Base-by-base conservation (phyloP, 805 yeast genomes). In the Zygotorulaspora sp. region DNA sequence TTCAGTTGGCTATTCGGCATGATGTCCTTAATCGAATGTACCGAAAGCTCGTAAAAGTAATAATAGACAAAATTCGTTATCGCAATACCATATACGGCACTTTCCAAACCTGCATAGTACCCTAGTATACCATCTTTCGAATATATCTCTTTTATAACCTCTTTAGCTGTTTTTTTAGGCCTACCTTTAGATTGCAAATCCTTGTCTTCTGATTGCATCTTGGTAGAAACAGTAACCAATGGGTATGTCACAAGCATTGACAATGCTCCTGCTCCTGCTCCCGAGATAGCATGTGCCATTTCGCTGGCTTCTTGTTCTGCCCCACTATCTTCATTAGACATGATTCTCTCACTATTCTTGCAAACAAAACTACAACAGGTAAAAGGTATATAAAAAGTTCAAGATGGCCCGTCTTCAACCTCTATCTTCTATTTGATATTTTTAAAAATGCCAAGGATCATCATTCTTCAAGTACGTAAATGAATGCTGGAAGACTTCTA, bases 221-320 rank as follows among this genome's bases (percentile, higher is more conserved):
- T 74, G 0, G 96, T 88, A 2, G 95, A 82, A 40, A 88, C 65
- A 1, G 95, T 83, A 43, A 86, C 87, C 50, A 89, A 67, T 1
- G 97, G 97, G 57, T 89, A 89, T 0, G 97, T 89, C 26, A 87
- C 78, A 0, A 81, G 74, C 81, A 87, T 83, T 2, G 95, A 76
- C 19, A 86, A 71, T 15, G 90, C 88, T 10, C 97, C 97, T 18
- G 96, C 95, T 5, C 89, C 81, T 23, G 96, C 95, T 8, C 97
- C 97, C 5, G 96, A 83, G 8, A 89, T 62, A n/a, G 96, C 96
- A 57, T 89, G 96, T 10, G 92, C 87, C 24, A 84, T 47, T 30
- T 47, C 55, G 20, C 44, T 50, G 7, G 38, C 49, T 16, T 47
- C 43, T 15, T 40, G 65, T 34, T 62, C 64, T 46, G 66, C 67